Evolutionary conservation across 768 basidiomycete species (phyloP), one percentile per base, ranked within the genome.

Genomic region (Boletus tomentosulus): DNA sequence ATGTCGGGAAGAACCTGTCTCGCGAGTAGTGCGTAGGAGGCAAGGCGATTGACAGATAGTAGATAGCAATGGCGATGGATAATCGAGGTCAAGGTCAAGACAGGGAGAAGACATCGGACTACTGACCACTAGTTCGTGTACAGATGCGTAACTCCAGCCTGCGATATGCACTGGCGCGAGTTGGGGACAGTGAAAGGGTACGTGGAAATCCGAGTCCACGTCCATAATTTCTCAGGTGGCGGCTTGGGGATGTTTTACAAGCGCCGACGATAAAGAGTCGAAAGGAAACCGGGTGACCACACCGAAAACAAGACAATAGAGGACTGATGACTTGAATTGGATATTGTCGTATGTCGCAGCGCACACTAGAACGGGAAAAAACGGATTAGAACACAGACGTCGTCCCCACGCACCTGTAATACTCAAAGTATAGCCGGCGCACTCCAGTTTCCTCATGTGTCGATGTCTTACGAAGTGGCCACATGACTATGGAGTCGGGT

Each of bases 151-250:
- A 48, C 66, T 58, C 68, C 68, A 69, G 22, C 67, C 65, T 7
- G 54, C 15, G 28, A 71, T 59, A 13, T 60, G 61, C 2, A 61
- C 48, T 12, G 68, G 68, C 0, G 68, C 69, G 22, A 69, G 66
- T 49, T 65, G 67, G 16, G 61, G 50, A 7, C 62, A 65, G 44
- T 69, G 68, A 7, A 66, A 71, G 22, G 67, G 69, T 35, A 69
- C 55, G 13, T 25, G 64, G 43, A 69, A 69, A 37, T 56, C 60
- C 7, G 54, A 25, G 30, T 57, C 65, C 37, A 56, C 47, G 50
- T 60, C 62, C 59, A 69, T 64, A 38, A 25, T 59, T 28, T 41
- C 25, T 22, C 11, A 9, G 4, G 15, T 24, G 37, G 22, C 3
- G 37, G 31, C 3, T 38, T 50, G 12, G 42, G 51, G 54, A 51